Conservation (phyloP, 257 asterid genomes). For the Nicotiana knightiana region DNA sequence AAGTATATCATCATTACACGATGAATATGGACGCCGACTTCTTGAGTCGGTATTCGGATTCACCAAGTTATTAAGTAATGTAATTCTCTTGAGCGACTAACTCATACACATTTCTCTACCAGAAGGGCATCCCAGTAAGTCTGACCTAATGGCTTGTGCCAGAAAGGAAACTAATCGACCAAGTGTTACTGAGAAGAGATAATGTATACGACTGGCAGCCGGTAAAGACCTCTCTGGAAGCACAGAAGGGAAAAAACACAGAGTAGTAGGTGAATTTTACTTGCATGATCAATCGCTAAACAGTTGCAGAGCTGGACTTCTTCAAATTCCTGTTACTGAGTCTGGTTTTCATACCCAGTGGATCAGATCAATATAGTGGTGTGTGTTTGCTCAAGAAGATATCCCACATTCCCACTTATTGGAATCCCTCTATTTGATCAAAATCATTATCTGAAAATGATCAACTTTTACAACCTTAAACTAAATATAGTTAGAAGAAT, state of each 20-base stretch:
- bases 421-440: background rate
- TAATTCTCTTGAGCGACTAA: background rate
- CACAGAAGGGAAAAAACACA: background rate
- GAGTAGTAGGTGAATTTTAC: background rate
- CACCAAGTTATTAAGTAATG: background rate
- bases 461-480: background rate
- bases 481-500: background rate
- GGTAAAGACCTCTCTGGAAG: background rate
- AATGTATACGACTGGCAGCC: background rate
- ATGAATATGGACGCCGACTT: background rate
- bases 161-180: background rate
- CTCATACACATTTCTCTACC: background rate
- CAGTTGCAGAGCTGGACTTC: conserved; percentile 1
- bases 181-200: background rate
- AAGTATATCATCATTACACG: background rate
- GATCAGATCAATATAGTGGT: background rate
- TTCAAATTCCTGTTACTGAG: background rate
- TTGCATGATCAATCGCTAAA: background rate
- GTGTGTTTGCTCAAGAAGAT: background rate
- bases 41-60: background rate
- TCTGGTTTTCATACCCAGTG: background rate
- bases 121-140: background rate
- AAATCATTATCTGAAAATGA: background rate
- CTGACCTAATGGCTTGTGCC: background rate
- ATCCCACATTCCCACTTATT: background rate